Evolutionary conservation across 2,329 filamentous ascomycete genomes (phyloP), one percentile per base, ranked within the genome.

Genomic region (Orbilia blumenaviensis): DNA sequence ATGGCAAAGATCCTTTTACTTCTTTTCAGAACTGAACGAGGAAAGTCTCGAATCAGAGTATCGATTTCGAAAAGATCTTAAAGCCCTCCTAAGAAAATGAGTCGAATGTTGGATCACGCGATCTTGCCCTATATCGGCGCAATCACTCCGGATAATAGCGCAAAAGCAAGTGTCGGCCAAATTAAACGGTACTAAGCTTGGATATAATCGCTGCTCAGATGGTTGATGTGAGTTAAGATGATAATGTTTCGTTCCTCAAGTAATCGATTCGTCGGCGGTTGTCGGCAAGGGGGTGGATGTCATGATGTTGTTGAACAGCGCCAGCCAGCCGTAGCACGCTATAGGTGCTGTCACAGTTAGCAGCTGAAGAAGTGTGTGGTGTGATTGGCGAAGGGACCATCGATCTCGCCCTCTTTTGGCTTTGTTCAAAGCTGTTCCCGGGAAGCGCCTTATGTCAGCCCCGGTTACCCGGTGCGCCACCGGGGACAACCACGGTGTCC

Each of bases 121-220:
- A 76, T 76, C 64, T 58, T 10, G 14, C 32, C 58, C 48, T 48
- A 25, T 48, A 50, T 48, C 62, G 67, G 67, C 67, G 67, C 60
- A 72, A 72, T 72, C 48, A 52, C 25, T 63, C 44, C 60, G 38
- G 61, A 66, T 66, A 73, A 72, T 58, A 50, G 18, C 58, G 67
- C 67, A 72, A 41, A 42, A 50, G 4, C 27, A 36, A 38, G 18
- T 23, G 18, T 10, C 9, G 42, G 14, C 1, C 14, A 63, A 25
- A 10, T 42, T 21, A n/a, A 23, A 16, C 12, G 8, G n/a, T 38
- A 32, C 14, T 52, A 27, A 38, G n/a, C n/a, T 14, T 67, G 18
- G 38, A 23, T 21, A 25, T n/a, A n/a, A n/a, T n/a, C n/a, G n/a
- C n/a, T n/a, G n/a, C n/a, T 41, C 25, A 27, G 50, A 18, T 46